A percentile compares a stretch with the other conserved stretches of the same genome.
Evolutionary conservation across 1,284 basidiomycete genomes (phyloP).

Genomic region (Phellinidium pouzarii): DNA sequence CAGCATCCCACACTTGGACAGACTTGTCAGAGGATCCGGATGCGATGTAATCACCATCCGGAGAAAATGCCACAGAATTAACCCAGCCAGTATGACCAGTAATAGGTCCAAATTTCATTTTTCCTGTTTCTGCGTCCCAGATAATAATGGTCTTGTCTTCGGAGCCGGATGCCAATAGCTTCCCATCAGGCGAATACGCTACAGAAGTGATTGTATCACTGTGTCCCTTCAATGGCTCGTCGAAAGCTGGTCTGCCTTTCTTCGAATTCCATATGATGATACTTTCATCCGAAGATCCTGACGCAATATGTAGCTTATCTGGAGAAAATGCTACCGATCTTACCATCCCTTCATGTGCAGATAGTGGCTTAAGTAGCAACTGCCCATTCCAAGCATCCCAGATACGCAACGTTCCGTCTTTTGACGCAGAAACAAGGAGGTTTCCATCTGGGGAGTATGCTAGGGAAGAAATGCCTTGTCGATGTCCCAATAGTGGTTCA

Average conservation of each 20-base stretch:
- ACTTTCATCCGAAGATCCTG: conserved; percentile 7
- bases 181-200: conserved; percentile 19
- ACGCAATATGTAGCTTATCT: neutral
- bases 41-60: conserved; percentile 31
- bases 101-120: neutral
- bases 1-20: conserved; percentile 90
- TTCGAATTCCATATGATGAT: neutral
- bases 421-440: conserved; percentile 17
- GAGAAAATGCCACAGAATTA: neutral
- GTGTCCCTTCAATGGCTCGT: conserved; percentile 8
- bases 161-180: conserved; percentile 63
- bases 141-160: conserved; percentile 34
- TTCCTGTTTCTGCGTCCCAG: conserved; percentile 4
- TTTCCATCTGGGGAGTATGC: conserved; percentile 15
- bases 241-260: neutral
- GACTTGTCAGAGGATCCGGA: conserved; percentile 85
- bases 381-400: conserved; percentile 17
- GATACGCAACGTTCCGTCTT: conserved; percentile 15
- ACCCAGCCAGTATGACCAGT: neutral
- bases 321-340: conserved; percentile 10
- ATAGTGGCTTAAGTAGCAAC: neutral
- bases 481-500: conserved; percentile 13
- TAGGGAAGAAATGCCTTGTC: conserved; percentile 1
- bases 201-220: conserved; percentile 4
- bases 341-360: conserved; percentile 2